phyloP scores from a whole-genome alignment of 2,329 filamentous ascomycete species.

The Phoma herbarum region DNA sequence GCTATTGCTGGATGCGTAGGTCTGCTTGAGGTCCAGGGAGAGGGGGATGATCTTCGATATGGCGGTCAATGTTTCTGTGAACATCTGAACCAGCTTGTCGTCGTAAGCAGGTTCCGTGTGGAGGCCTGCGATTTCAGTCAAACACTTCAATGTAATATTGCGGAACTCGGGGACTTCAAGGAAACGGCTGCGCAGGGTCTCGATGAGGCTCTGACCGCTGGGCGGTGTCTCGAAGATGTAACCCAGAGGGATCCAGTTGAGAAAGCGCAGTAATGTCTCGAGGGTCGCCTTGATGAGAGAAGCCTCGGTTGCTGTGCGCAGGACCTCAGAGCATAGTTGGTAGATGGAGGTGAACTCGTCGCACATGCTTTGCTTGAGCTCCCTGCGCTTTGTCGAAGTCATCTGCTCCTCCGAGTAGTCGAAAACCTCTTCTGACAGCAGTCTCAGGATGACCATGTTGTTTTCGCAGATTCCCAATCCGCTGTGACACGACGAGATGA shows the following conservation, averaged over 20 bases:
- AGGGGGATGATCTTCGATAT: constrained; percentile 94
- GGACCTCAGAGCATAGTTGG: constrained; percentile 93
- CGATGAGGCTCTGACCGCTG: constrained; percentile 73
- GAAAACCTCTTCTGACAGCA: constrained; percentile 97
- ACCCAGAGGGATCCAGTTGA: constrained; percentile 98
- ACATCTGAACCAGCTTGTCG: constrained; percentile 97
- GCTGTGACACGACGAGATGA: constrained; percentile 93
- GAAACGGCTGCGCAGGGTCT: constrained; percentile 91
- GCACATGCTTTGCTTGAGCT: constrained; percentile 98
- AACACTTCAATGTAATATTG: constrained; percentile 93
- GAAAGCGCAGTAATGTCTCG: constrained; percentile 92
- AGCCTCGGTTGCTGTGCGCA: constrained; percentile 86
- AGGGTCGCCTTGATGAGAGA: constrained; percentile 95
- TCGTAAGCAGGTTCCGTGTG: constrained; percentile 89
- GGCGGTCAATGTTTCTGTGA: constrained; percentile 92
- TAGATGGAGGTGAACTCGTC: constrained; percentile 99
- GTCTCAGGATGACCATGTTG: constrained; percentile 97
- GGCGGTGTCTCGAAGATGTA: constrained; percentile 96
- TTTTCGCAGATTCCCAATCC: constrained; percentile 98
- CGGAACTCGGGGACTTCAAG: constrained; percentile 93
- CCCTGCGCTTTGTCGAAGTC: constrained; percentile 97
- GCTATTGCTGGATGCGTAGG: constrained; percentile 90
- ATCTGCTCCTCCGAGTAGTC: constrained; percentile 99
- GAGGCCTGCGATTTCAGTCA: constrained; percentile 95
- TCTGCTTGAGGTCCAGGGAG: constrained; percentile 86